These are phyloP conservation scores for Pseudogymnoascus sp. DNA, from an alignment of 2,329 filamentous ascomycete species.

Conservation along the genomic window DNA sequence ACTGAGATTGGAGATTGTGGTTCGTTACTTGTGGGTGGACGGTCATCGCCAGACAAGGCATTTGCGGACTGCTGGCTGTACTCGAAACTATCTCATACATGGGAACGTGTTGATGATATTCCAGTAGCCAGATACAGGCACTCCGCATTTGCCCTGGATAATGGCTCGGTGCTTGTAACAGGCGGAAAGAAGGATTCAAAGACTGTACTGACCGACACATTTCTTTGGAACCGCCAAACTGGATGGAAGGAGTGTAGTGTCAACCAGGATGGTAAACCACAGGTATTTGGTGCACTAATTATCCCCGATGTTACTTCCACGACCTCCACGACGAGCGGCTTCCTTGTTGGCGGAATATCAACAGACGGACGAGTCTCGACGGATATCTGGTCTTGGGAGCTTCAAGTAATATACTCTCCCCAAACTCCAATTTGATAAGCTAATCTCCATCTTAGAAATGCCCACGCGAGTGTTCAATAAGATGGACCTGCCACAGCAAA, in stretches of 20 bases:
- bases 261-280: not conserved
- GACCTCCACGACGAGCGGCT: slow-evolving; percentile 8
- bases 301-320: not conserved
- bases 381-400: slow-evolving; percentile 58
- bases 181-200: slow-evolving; percentile 26
- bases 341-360: slow-evolving; percentile 56
- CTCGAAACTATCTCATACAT: slow-evolving; percentile 43
- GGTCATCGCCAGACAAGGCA: slow-evolving; percentile 64
- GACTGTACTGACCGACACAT: slow-evolving; percentile 17
- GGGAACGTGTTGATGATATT: slow-evolving; percentile 59
- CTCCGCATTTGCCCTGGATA: slow-evolving; percentile 46
- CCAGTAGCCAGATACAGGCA: slow-evolving; percentile 70
- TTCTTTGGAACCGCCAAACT: slow-evolving; percentile 24
- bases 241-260: slow-evolving; percentile 26
- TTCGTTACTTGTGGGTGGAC: slow-evolving; percentile 65
- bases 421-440: not conserved
- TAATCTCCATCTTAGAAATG: not conserved
- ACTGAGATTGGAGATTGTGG: slow-evolving; percentile 53
- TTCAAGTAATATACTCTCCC: slow-evolving; percentile 29
- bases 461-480: not conserved
- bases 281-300: not conserved
- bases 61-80: slow-evolving; percentile 71
- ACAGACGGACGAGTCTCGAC: slow-evolving; percentile 53
- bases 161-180: slow-evolving; percentile 39
- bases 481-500: not conserved